Conservation (phyloP, 2,329 filamentous ascomycete genomes). For the Trichoderma breve region DNA sequence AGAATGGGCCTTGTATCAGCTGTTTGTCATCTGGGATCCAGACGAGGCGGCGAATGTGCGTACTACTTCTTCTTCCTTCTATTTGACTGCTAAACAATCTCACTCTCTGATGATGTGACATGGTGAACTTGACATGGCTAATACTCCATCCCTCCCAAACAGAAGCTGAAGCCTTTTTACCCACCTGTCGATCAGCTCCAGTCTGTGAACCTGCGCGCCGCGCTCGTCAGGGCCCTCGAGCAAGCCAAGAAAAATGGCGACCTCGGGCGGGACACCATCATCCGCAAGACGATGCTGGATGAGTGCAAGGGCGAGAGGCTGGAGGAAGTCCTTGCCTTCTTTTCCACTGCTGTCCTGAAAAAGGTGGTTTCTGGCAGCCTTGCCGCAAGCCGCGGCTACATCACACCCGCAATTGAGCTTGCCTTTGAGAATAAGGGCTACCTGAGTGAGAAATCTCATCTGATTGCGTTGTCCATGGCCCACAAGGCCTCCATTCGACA, state of each 20-base stretch:
- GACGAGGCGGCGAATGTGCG: conserved; percentile 70
- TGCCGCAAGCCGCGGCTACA: conserved; percentile 38
- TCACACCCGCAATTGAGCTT: conserved; percentile 52
- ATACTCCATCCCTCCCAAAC: conserved; percentile 18
- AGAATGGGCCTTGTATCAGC: conserved; percentile 87
- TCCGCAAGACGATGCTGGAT: conserved; percentile 94
- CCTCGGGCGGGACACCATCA: conserved; percentile 72
- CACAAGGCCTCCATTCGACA: conserved; percentile 66
- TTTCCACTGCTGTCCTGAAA: conserved; percentile 80
- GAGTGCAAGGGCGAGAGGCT: conserved; percentile 91
- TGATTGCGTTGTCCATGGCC: conserved; percentile 69
- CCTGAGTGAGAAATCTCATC: conserved; percentile 50
- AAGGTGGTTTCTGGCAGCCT: conserved; percentile 54
- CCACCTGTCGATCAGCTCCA: conserved; percentile 87
- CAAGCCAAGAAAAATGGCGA: conserved; percentile 84
- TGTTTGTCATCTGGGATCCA: conserved; percentile 82
- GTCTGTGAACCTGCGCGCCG: conserved; percentile 84
- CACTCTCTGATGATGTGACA: neutral
- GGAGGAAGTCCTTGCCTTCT: conserved; percentile 78
- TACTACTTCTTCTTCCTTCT: neutral
- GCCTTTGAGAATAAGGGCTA: conserved; percentile 60
- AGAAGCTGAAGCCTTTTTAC: conserved; percentile 90
- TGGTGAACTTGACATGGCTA: conserved; percentile 4
- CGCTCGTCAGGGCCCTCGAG: conserved; percentile 76
- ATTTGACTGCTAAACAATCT: neutral